Evolutionary conservation across 2,329 filamentous ascomycete species (phyloP).

Genomic region (Trichoderma sp.): DNA sequence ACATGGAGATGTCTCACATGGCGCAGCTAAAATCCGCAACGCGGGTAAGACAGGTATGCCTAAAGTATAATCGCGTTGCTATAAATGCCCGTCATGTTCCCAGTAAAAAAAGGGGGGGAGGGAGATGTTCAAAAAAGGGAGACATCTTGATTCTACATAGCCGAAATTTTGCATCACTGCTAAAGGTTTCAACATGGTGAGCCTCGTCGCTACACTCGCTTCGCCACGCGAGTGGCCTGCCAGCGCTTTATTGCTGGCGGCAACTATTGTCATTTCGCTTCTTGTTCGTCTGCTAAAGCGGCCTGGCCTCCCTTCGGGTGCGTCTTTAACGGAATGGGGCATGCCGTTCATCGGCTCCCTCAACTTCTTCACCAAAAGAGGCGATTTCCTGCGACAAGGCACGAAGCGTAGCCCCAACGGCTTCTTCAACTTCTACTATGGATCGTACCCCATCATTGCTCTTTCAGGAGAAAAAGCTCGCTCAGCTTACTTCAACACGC

Average conservation of each 20-base stretch:
- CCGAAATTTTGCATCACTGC: background rate
- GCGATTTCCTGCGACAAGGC: conserved; percentile 42
- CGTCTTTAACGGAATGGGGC: conserved; percentile 26
- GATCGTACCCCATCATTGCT: conserved; percentile 43
- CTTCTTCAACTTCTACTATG: conserved; percentile 49
- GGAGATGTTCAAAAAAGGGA: background rate
- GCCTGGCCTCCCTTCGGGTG: conserved; percentile 25
- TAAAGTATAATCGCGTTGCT: background rate
- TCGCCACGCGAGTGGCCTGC: conserved; percentile 20
- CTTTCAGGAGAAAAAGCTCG: conserved; percentile 42
- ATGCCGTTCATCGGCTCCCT: conserved; percentile 44
- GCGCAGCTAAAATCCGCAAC: background rate
- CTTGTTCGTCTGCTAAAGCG: conserved; percentile 18
- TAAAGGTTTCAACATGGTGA: background rate
- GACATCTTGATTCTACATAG: background rate
- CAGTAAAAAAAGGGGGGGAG: background rate
- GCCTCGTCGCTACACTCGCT: conserved; percentile 3
- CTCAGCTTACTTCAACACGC: conserved; percentile 44
- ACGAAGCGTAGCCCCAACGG: conserved; percentile 34
- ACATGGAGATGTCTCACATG: background rate
- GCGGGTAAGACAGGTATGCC: background rate
- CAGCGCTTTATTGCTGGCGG: conserved; percentile 12
- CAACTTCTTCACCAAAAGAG: conserved; percentile 45
- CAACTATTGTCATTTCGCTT: conserved; percentile 7
- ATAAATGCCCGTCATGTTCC: background rate